These are phyloP conservation scores for Plasmodium falciparum DNA, from an alignment of 169 alveolate genomes.

Conservation along the genomic window DNA sequence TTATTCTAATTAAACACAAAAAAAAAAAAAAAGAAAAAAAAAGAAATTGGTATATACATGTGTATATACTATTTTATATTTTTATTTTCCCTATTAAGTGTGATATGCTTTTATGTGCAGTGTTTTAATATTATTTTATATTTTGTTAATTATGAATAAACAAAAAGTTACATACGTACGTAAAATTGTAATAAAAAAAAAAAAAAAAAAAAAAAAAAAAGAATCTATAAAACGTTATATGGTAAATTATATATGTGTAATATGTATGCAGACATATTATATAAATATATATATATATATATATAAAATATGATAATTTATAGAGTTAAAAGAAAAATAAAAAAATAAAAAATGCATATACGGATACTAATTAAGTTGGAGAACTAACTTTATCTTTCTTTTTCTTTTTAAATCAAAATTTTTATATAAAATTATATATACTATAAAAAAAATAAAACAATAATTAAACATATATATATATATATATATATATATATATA, in stretches of 20 bases:
- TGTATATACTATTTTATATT: conserved; percentile 1
- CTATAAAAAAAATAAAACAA: background rate
- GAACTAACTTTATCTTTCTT: background rate
- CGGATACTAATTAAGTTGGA: background rate
- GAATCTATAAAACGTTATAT: background rate
- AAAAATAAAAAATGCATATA: background rate
- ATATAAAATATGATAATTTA: too few relatives aligned
- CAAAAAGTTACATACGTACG: background rate
- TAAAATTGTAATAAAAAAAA: conserved; percentile 1
- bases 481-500: too few relatives aligned
- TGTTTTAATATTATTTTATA: too few relatives aligned
- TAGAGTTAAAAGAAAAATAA: background rate
- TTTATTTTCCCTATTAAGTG: background rate
- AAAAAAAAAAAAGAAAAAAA: background rate
- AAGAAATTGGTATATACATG: background rate
- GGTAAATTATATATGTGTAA: background rate
- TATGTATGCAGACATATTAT: too few relatives aligned
- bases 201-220: conserved; percentile 4
- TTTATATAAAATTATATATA: background rate
- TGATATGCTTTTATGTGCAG: conserved; percentile 5
- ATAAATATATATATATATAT: too few relatives aligned
- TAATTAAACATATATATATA: too few relatives aligned
- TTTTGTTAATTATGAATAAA: too few relatives aligned
- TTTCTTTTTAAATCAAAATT: background rate
- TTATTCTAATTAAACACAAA: background rate